Evolutionary conservation across 2,329 filamentous ascomycete genomes (phyloP), one percentile per base, ranked within the genome.

Genomic region (Volutella citrinella): DNA sequence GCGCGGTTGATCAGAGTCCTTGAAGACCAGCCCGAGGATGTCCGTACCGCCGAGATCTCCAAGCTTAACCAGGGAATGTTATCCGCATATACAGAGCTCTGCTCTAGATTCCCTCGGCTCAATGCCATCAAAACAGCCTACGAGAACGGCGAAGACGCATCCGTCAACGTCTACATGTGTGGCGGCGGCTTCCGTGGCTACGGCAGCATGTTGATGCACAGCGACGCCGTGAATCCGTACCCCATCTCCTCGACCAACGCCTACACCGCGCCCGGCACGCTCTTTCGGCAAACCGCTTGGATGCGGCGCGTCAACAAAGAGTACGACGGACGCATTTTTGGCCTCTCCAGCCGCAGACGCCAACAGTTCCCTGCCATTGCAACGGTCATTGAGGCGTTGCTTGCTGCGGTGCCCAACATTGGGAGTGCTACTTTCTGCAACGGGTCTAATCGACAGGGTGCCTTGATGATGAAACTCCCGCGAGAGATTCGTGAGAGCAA

Each of bases 141-240:
- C 18, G 50, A 59, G 15, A 43, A 40, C 13, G 49, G 51, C 19
- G 34, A 50, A 20, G 40, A 51, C 24, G 42, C 47, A 30, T 74
- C 74, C 5, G 69, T 89, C 37, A 78, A 84, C 20, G 69, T 95
- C 8, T 95, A 90, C 57, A 79, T 96, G 37, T 95, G 86, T 43
- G 90, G 90, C 26, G 90, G 90, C 16, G 90, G 90, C 1, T 95
- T 95, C 56, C 73, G 90, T 21, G 90, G 90, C 12, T 95, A 94
- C 70, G 90, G 89, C 7, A 94, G 87, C 60, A 80, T 95, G 54
- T 71, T 95, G 32, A 90, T 95, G 84, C 81, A 84, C 55, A 75
- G 78, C 46, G 85, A 91, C 51, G 62, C 69, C 6, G 75, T 87
- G 26, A 68, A 74, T 34, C 87, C 87, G 0, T 96, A 95, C 57